These are phyloP conservation scores for Alternaria alternata DNA, from an alignment of 2,329 filamentous ascomycete genomes.

Conservation along the genomic window DNA sequence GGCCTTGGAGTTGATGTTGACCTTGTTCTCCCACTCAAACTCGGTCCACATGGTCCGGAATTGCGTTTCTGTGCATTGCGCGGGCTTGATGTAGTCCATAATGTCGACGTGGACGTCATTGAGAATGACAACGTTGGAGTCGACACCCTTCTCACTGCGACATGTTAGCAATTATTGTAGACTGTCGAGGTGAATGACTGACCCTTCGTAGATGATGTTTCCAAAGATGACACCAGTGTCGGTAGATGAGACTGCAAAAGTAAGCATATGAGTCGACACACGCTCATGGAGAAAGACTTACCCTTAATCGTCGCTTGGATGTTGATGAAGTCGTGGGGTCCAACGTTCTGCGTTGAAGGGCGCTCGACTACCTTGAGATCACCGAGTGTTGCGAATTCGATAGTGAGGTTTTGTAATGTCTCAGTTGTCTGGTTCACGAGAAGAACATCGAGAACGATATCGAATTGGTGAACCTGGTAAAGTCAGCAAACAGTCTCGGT, in stretches of 20 bases:
- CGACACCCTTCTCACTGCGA: constrained; percentile 69
- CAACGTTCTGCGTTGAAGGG: constrained; percentile 94
- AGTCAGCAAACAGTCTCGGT: constrained; percentile 16
- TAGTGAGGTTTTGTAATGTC: constrained; percentile 94
- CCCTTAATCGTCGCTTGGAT: constrained; percentile 99
- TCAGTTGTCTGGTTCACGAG: constrained; percentile 97
- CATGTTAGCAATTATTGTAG: constrained; percentile 60
- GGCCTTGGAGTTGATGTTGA: constrained; percentile 98
- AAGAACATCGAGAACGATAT: constrained; percentile 95
- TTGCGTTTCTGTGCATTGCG: constrained; percentile 94
- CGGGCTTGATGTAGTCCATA: constrained; percentile 99
- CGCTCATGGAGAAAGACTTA: constrained; percentile 62
- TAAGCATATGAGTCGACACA: constrained; percentile 13
- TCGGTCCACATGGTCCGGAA: constrained; percentile 99
- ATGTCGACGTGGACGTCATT: constrained; percentile 99
- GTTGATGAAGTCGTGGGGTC: constrained; percentile 95
- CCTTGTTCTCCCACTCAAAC: constrained; percentile 99
- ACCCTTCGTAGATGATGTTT: constrained; percentile 95
- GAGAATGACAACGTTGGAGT: constrained; percentile 92
- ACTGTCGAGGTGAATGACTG: not conserved
- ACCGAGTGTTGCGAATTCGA: constrained; percentile 97
- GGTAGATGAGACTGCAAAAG: constrained; percentile 78
- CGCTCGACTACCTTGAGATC: constrained; percentile 98
- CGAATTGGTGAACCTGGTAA: constrained; percentile 81
- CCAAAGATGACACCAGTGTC: constrained; percentile 99